Percentiles rank a stretch among this genome's conserved stretches.
phyloP scores from a whole-genome alignment of 495 filamentous ascomycete species.

The Xylaria cubensis region DNA sequence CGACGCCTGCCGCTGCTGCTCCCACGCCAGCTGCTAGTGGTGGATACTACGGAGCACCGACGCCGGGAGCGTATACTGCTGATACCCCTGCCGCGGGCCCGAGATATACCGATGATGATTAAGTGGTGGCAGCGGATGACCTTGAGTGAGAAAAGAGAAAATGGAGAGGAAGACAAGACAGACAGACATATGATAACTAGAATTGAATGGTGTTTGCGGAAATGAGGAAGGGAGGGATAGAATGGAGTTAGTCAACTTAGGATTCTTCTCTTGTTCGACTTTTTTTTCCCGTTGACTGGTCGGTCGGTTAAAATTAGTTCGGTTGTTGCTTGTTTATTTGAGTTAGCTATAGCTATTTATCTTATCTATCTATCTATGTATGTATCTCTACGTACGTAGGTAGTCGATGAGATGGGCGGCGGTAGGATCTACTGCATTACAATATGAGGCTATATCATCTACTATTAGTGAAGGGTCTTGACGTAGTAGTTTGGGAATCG shows the following conservation, averaged over 20 bases:
- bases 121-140: neutral
- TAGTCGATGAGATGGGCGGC: too few relatives aligned
- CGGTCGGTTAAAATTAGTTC: neutral
- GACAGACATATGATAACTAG: neutral
- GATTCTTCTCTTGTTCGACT: conserved; percentile 4
- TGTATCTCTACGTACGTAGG: too few relatives aligned
- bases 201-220: neutral
- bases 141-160: too few relatives aligned
- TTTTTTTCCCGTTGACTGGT: neutral
- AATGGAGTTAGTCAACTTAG: neutral
- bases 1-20: conserved; percentile 67
- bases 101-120: conserved; percentile 61
- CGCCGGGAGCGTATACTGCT: conserved; percentile 76
- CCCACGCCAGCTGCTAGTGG: conserved; percentile 62
- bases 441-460: neutral
- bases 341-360: neutral
- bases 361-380: too few relatives aligned
- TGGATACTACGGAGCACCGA: conserved; percentile 73
- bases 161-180: too few relatives aligned
- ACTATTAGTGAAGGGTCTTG: neutral
- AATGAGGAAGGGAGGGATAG: neutral
- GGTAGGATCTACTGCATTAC: neutral
- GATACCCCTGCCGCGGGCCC: conserved; percentile 78
- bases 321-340: neutral
- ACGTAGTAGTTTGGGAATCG: neutral